phyloP scores from a whole-genome alignment of 768 basidiomycete genomes.

The Collybia nuda region DNA sequence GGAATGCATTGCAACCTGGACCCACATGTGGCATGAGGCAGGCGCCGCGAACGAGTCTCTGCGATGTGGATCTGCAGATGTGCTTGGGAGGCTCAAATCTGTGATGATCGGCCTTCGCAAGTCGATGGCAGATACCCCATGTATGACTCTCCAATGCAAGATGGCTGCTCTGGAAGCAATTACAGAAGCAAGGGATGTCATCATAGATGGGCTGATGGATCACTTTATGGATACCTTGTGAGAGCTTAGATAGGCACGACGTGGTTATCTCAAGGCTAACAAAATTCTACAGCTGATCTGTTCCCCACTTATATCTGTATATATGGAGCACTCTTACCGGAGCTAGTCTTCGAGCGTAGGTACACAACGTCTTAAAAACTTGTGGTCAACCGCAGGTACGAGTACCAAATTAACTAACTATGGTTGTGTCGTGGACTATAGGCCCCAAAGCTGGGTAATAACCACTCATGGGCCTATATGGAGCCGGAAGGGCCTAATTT shows the following conservation, averaged over 20 bases:
- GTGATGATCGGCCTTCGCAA: slow-evolving; percentile 40
- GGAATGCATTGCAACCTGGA: slow-evolving; percentile 50
- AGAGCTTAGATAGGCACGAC: not conserved
- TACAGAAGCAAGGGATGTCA: slow-evolving; percentile 34
- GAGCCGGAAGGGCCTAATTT: too few relatives aligned
- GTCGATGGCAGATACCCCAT: slow-evolving; percentile 28
- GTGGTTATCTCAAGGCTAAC: not conserved
- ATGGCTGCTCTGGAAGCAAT: slow-evolving; percentile 45
- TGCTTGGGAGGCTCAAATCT: slow-evolving; percentile 54
- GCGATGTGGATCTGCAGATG: slow-evolving; percentile 48
- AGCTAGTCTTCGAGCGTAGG: too few relatives aligned
- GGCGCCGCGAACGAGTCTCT: slow-evolving; percentile 45
- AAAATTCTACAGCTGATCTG: too few relatives aligned
- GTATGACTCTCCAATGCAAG: slow-evolving; percentile 40
- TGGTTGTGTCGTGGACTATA: too few relatives aligned
- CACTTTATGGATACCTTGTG: slow-evolving; percentile 31
- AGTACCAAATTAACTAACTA: too few relatives aligned
- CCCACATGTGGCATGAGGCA: slow-evolving; percentile 51
- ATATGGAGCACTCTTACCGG: too few relatives aligned
- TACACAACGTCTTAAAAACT: too few relatives aligned
- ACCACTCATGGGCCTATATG: too few relatives aligned
- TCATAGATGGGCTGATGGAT: slow-evolving; percentile 35
- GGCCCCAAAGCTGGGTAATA: too few relatives aligned
- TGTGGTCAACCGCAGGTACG: too few relatives aligned
- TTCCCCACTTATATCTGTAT: too few relatives aligned